Percentiles rank a stretch among this genome's conserved stretches.
These are phyloP conservation scores for Trifolium repens DNA, from an alignment of 306 rosid species.

Conservation along the genomic window DNA sequence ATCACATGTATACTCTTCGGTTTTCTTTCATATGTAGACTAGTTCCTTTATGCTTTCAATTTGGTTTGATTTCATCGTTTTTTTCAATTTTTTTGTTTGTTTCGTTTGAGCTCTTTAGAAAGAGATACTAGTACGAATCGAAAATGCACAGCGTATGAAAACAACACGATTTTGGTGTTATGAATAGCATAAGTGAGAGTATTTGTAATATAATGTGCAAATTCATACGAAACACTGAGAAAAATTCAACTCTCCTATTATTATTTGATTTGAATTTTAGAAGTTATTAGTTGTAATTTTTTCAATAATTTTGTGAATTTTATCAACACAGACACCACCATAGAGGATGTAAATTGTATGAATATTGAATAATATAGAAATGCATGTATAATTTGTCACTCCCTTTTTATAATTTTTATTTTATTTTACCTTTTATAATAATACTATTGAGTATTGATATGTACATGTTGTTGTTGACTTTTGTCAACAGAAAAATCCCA, in stretches of 20 bases:
- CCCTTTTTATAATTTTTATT: background rate
- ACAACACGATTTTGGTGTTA: background rate
- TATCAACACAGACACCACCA: background rate
- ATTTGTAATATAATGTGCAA: background rate
- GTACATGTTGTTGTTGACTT: slow-evolving; percentile 34
- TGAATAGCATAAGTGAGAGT: background rate
- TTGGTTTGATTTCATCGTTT: background rate
- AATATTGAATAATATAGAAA: slow-evolving; percentile 27
- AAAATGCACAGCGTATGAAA: slow-evolving; percentile 30
- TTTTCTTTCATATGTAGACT: background rate
- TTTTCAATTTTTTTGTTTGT: background rate
- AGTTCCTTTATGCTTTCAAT: background rate
- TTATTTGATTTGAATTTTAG: slow-evolving; percentile 26
- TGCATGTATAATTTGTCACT: slow-evolving; percentile 1
- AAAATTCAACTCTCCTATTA: background rate
- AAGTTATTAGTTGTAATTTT: background rate
- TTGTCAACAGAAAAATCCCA: slow-evolving; percentile 81
- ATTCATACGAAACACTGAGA: background rate
- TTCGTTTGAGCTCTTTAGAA: background rate
- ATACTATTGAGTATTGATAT: slow-evolving; percentile 23
- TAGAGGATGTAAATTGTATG: background rate
- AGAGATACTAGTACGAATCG: background rate
- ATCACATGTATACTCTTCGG: background rate
- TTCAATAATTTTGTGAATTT: slow-evolving; percentile 9
- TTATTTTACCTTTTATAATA: background rate